Conservation (phyloP, 2,329 filamentous ascomycete genomes). For the Hysterium pulicare region DNA sequence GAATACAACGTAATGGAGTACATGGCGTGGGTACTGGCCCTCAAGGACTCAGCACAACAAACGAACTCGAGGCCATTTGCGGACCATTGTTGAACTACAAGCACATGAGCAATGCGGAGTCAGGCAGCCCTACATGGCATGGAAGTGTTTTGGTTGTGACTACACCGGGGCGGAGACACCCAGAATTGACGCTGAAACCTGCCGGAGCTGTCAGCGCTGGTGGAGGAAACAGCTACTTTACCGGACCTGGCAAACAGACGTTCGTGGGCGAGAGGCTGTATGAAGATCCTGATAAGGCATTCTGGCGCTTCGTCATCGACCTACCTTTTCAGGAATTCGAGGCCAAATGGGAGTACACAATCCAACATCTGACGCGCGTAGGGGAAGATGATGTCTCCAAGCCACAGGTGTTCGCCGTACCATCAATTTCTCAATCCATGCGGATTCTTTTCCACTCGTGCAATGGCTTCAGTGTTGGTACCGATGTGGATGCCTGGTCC, state of each 20-base stretch:
- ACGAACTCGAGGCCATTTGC: conserved; percentile 57
- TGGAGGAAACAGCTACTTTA: conserved; percentile 21
- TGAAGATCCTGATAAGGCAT: conserved; percentile 56
- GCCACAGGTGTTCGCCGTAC: conserved; percentile 51
- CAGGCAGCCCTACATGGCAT: conserved; percentile 60
- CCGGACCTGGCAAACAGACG: conserved; percentile 22
- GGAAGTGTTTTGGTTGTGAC: conserved; percentile 85
- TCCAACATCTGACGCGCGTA: conserved; percentile 63
- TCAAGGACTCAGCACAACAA: conserved; percentile 41
- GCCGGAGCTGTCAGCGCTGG: conserved; percentile 40
- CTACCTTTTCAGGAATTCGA: conserved; percentile 69
- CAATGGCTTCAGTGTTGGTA: conserved; percentile 66
- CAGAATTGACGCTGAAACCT: conserved; percentile 57
- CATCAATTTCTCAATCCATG: conserved; percentile 61
- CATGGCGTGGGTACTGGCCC: conserved; percentile 43
- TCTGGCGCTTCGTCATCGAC: conserved; percentile 57
- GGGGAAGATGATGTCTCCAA: conserved; percentile 39
- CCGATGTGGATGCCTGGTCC: conserved; percentile 60
- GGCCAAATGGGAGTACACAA: conserved; percentile 73
- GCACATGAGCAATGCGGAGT: conserved; percentile 59
- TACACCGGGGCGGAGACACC: conserved; percentile 63
- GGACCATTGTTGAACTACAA: conserved; percentile 77
- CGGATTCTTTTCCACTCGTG: conserved; percentile 68
- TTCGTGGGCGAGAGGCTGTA: conserved; percentile 56
- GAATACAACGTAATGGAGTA: too few relatives aligned